Conservation (phyloP, 2,329 filamentous ascomycete genomes). For the Colletotrichum agaves region DNA sequence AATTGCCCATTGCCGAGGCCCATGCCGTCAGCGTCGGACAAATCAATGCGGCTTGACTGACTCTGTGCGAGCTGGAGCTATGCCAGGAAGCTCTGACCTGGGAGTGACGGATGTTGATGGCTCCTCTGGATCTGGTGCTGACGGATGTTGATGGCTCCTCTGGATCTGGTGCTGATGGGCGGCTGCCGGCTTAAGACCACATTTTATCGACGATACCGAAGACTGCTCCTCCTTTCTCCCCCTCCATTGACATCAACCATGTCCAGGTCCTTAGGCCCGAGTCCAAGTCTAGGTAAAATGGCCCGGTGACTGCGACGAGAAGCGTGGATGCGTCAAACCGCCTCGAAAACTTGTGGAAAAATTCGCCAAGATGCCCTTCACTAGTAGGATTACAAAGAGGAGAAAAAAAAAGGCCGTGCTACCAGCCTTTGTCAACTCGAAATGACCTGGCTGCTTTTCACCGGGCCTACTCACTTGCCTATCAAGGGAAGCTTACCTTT, state of each 20-base stretch:
- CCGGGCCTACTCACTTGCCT: constrained; percentile 29
- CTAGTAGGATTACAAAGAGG: not conserved
- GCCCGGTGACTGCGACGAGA: constrained; percentile 13
- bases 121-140: constrained; percentile 13
- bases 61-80: constrained; percentile 34
- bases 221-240: constrained; percentile 24
- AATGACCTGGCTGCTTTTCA: not conserved
- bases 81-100: constrained; percentile 32
- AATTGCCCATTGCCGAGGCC: constrained; percentile 17
- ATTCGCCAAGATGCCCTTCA: not conserved
- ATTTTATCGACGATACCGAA: constrained; percentile 35
- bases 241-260: constrained; percentile 38
- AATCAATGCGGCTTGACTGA: constrained; percentile 30
- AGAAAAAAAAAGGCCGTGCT: constrained; percentile 13
- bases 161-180: constrained; percentile 12
- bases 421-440: constrained; percentile 4
- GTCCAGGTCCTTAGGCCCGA: constrained; percentile 23
- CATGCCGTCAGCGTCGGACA: constrained; percentile 33
- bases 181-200: no score
- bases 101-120: constrained; percentile 7
- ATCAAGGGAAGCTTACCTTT: constrained; percentile 34
- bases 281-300: constrained; percentile 7
- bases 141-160: constrained; percentile 12
- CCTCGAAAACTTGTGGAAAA: constrained; percentile 24
- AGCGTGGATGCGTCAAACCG: constrained; percentile 1